Conservation (phyloP, 148 eudicot genomes). For the Rhododendron ferrugineum region DNA sequence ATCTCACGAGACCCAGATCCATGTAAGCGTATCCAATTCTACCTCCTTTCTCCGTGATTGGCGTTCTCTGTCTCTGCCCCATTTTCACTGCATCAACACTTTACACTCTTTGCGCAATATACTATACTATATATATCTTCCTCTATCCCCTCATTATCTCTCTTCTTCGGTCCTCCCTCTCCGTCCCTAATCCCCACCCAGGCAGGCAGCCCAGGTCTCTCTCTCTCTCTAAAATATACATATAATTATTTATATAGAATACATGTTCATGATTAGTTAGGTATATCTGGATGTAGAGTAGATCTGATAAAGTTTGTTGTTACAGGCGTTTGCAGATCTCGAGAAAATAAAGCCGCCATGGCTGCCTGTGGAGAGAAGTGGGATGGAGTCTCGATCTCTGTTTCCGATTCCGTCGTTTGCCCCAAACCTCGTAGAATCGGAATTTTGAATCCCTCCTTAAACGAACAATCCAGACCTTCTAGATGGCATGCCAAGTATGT, state of each 20-base stretch:
- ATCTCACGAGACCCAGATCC: too few species aligned
- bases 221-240: neutral
- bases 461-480: conserved; percentile 20
- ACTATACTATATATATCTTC: conserved; percentile 3
- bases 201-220: neutral
- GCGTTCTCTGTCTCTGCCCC: neutral
- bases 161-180: conserved; percentile 4
- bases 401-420: conserved; percentile 38
- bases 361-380: conserved; percentile 11
- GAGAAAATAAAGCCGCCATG: conserved; percentile 20
- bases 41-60: neutral
- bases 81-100: neutral
- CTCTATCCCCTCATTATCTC: neutral
- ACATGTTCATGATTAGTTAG: neutral
- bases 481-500: conserved; percentile 20
- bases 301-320: neutral
- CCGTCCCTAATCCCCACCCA: neutral
- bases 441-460: conserved; percentile 10
- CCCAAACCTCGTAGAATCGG: conserved; percentile 53
- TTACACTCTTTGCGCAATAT: neutral
- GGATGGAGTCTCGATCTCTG: conserved; percentile 2
- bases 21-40: too few species aligned
- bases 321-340: neutral
- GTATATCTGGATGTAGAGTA: neutral
- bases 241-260: neutral